A percentile compares a stretch with the other conserved stretches of the same genome.
Evolutionary conservation across 1,284 basidiomycete species (phyloP).

Genomic region (Amylostereum areolatum): DNA sequence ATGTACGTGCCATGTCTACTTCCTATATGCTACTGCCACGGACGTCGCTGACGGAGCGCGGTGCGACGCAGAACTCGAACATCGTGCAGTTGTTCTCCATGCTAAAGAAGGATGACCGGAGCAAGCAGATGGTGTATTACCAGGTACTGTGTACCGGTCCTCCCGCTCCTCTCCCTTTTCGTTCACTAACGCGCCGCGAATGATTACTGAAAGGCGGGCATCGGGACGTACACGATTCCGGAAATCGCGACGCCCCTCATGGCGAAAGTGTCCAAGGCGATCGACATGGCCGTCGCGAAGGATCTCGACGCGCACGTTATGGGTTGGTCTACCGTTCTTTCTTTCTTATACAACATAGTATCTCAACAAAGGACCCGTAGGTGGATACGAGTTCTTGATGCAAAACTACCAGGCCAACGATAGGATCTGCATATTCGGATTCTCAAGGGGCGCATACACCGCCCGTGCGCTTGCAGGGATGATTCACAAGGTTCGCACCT

Average conservation of each 20-base stretch:
- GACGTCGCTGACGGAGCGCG: not conserved
- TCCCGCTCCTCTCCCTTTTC: no score
- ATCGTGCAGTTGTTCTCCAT: slow-evolving; percentile 42
- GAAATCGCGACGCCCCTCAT: slow-evolving; percentile 35
- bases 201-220: slow-evolving; percentile 34
- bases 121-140: slow-evolving; percentile 56
- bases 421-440: slow-evolving; percentile 55
- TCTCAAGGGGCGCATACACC: slow-evolving; percentile 64
- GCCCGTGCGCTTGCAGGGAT: slow-evolving; percentile 44
- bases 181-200: no score
- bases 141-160: slow-evolving; percentile 30
- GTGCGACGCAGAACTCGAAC: slow-evolving; percentile 34
- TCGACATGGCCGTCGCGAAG: slow-evolving; percentile 48
- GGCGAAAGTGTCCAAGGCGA: slow-evolving; percentile 31
- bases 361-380: slow-evolving; percentile 17
- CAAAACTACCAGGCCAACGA: slow-evolving; percentile 52
- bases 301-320: slow-evolving; percentile 51
- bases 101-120: slow-evolving; percentile 45
- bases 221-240: slow-evolving; percentile 47
- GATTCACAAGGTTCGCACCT: slow-evolving; percentile 35
- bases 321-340: slow-evolving; percentile 26
- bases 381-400: slow-evolving; percentile 60
- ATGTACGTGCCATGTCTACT: slow-evolving; percentile 31
- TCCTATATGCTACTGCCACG: not conserved
- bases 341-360: not conserved